Evolutionary conservation across 352 stramenopile genomes (phyloP).

Genomic region (Phytophthora tentaculata): DNA sequence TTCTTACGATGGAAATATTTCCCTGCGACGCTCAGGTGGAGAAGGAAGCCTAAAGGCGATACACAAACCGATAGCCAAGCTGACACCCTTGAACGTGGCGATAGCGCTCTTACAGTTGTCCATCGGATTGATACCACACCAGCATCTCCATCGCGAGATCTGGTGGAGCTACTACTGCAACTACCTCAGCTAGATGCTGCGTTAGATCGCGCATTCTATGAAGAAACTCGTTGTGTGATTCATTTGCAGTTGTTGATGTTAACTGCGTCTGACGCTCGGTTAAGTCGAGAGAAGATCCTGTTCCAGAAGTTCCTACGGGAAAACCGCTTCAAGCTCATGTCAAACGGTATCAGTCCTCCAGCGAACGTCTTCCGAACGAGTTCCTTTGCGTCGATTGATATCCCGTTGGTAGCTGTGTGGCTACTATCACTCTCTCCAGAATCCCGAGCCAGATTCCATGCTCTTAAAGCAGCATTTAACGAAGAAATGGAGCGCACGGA

Average conservation of each 20-base stretch:
- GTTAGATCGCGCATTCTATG: slow-evolving; percentile 80
- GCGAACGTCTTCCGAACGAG: slow-evolving; percentile 91
- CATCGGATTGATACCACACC: slow-evolving; percentile 16
- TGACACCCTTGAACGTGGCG: slow-evolving; percentile 33
- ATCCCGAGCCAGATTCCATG: slow-evolving; percentile 87
- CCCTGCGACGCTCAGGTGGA: slow-evolving; percentile 31
- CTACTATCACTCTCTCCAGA: slow-evolving; percentile 86
- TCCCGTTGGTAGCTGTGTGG: slow-evolving; percentile 91
- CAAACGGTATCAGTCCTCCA: slow-evolving; percentile 91
- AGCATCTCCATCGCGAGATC: slow-evolving; percentile 40
- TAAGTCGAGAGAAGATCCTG: slow-evolving; percentile 90
- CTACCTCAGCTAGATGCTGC: slow-evolving; percentile 77
- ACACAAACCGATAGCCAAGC: slow-evolving; percentile 11
- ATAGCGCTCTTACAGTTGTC: neutral
- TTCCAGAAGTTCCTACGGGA: slow-evolving; percentile 95
- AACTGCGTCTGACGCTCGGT: slow-evolving; percentile 84
- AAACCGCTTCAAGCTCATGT: slow-evolving; percentile 95
- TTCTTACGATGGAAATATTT: slow-evolving; percentile 68
- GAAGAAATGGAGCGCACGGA: slow-evolving; percentile 84
- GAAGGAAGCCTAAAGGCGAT: slow-evolving; percentile 14
- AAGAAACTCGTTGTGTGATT: slow-evolving; percentile 92
- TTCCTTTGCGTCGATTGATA: slow-evolving; percentile 91
- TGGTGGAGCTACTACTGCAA: slow-evolving; percentile 68
- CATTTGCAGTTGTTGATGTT: slow-evolving; percentile 93
- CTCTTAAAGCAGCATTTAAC: slow-evolving; percentile 88